Evolutionary conservation across 208 protist genomes (phyloP), one percentile per base, ranked within the genome.

Genomic region (Crithidia thermophila): DNA sequence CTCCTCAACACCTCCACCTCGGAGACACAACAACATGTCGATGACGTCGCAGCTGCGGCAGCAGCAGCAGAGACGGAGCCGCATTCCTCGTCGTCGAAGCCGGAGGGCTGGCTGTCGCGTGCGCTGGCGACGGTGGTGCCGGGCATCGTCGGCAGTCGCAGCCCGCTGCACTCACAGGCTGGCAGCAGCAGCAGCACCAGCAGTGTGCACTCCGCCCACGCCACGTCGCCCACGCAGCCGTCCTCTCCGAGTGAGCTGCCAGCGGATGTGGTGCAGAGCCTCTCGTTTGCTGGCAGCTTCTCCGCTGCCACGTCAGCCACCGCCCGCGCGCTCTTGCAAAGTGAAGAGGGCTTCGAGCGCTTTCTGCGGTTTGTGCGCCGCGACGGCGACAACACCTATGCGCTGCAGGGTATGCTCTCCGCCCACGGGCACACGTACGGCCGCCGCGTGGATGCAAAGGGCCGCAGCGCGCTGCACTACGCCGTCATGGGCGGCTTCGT

Each of bases 391-490:
- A 74, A 76, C 46, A 67, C 71, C 23, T 73, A 59, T 51, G 34
- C 55, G 6, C 45, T 79, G 51, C 69, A 76, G 21, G 37, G 43
- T 21, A 53, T 77, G 37, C 62, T 78, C 28, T 4, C 34, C 46
- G 45, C 56, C 0, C 60, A 77, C 28, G 67, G 70, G 0, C 50
- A 71, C 43, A 51, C 31, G 5, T 73, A 67, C 46, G 59, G 57
- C 31, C 47, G 51, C 7, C 65, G 62, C 6, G 49, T 69, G 13
- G 75, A 81, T 51, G 42, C 23, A n/a, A 69, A 64, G 9, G 75
- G 71, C 3, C 59, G 63, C 45, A 64, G 65, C 27, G 73, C 74
- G 39, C 40, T 84, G 40, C 79, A 78, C 56, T 75, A 75, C 57
- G 70, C 79, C 36, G 59, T 51, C 8, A 72, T 79, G 40, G 64